Evolutionary conservation across 2,329 filamentous ascomycete genomes (phyloP), one percentile per base, ranked within the genome.

Genomic region (Aspergillus nomiae): DNA sequence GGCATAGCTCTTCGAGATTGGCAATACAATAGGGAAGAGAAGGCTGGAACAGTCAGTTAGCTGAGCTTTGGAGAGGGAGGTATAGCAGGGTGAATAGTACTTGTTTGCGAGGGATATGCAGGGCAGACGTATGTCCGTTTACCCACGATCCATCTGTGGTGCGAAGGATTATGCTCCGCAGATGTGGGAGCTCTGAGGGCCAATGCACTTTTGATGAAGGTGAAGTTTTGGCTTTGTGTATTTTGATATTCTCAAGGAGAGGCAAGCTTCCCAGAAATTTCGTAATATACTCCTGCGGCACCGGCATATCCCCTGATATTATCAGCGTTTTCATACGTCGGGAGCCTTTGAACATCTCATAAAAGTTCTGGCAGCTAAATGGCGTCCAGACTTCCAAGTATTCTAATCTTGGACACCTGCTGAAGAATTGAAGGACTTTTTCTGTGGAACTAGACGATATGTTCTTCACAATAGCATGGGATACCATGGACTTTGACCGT

Each of bases 401-500:
- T 55, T 73, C 71, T 1, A 80, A 46, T n/a, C 70, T 68, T 3
- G 72, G 73, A 54, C 77, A 80, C 55, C 75, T 68, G 62, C 75
- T 75, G 7, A 78, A 45, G 36, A 73, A 71, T 41, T 76, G 71
- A 19, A 77, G 62, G 3, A 65, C 68, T 32, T 67, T 76, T 0
- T 70, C 62, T 0, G 67, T 67, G 19, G 73, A 73, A 1, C 71
- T 58, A 2, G 65, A 59, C 3, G 70, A 67, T 8, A 77, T n/a
- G 30, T 76, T 73, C 16, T 65, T 68, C n/a, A 77, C 62, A 16
- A 66, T 70, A 10, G 74, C 75, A 48, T 71, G 67, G 26, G 73
- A 74, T 32, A 80, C 67, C 64, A 71, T 70, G 7, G 71, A 72
- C 54, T 77, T 72, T 19, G 78, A 74, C 50, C 71, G 73, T 45